Conservation (phyloP, 768 basidiomycete species). For the Lyophyllum decastes region DNA sequence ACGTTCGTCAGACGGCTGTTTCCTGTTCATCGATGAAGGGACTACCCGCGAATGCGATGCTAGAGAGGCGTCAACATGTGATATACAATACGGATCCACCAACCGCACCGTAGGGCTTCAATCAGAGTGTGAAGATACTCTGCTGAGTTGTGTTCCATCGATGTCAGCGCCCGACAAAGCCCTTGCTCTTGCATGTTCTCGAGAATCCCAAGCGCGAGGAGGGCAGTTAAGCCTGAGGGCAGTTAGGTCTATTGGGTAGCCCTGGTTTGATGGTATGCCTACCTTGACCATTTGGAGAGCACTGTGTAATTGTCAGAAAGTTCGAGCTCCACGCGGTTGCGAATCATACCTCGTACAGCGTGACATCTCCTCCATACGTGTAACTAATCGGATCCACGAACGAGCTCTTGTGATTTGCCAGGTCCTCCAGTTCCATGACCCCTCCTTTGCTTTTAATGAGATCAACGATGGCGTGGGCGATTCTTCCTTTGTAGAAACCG, state of each 20-base stretch:
- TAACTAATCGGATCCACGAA: slow-evolving; percentile 94
- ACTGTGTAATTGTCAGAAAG: slow-evolving; percentile 45
- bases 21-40: neutral
- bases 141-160: slow-evolving; percentile 88
- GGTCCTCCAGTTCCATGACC: slow-evolving; percentile 93
- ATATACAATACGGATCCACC: neutral
- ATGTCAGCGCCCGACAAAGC: slow-evolving; percentile 63
- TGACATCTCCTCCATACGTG: slow-evolving; percentile 85
- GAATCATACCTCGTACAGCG: slow-evolving; percentile 80
- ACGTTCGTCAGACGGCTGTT: neutral
- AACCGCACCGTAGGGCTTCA: slow-evolving; percentile 74
- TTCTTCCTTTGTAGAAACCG: slow-evolving; percentile 91
- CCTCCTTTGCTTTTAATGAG: slow-evolving; percentile 86
- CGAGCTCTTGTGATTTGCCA: slow-evolving; percentile 76
- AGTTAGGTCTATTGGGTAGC: neutral
- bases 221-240: slow-evolving; percentile 73
- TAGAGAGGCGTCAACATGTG: neutral
- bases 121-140: slow-evolving; percentile 88
- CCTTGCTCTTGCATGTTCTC: slow-evolving; percentile 82
- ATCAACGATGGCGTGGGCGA: slow-evolving; percentile 89
- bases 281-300: slow-evolving; percentile 97
- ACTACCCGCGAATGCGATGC: neutral
- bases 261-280: slow-evolving; percentile 41
- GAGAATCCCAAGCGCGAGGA: slow-evolving; percentile 90
- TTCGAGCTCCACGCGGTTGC: neutral